Evolutionary conservation across 176 grass and related monocot genomes (phyloP).

Genomic region (Aegilops bicornis): DNA sequence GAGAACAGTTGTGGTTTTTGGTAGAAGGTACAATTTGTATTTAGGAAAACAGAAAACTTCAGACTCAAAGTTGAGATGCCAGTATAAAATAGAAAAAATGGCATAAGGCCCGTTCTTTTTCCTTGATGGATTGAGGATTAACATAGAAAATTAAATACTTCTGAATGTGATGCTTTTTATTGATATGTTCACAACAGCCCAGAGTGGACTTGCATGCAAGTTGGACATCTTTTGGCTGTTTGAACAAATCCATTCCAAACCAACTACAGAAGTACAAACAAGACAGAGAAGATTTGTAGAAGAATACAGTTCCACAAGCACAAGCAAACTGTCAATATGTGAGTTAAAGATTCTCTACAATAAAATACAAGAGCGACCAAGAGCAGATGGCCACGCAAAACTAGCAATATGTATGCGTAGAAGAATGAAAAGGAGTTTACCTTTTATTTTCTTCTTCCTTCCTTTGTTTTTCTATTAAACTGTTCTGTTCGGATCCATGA

Average conservation of each 20-base stretch:
- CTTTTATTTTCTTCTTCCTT: conserved; percentile 45
- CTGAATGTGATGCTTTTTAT: background rate
- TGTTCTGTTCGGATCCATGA: conserved; percentile 32
- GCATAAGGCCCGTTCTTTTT: background rate
- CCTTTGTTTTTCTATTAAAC: conserved; percentile 25
- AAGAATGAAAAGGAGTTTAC: conserved; percentile 5
- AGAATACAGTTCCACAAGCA: background rate
- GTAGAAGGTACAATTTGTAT: background rate
- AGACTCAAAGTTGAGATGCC: background rate
- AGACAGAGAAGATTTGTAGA: background rate
- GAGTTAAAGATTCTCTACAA: background rate
- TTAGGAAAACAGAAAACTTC: background rate
- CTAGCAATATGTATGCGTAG: background rate
- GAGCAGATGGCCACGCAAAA: conserved; percentile 1
- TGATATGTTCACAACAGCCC: background rate
- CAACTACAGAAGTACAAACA: background rate
- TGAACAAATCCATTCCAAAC: background rate
- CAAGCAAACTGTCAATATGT: background rate
- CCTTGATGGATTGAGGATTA: background rate
- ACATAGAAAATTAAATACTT: background rate
- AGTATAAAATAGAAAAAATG: background rate
- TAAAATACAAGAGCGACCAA: background rate
- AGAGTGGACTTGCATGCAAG: background rate
- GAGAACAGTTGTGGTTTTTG: background rate
- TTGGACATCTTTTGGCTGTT: background rate